phyloP scores from a whole-genome alignment of 768 basidiomycete genomes.

The Gelatoporia subvermispora region DNA sequence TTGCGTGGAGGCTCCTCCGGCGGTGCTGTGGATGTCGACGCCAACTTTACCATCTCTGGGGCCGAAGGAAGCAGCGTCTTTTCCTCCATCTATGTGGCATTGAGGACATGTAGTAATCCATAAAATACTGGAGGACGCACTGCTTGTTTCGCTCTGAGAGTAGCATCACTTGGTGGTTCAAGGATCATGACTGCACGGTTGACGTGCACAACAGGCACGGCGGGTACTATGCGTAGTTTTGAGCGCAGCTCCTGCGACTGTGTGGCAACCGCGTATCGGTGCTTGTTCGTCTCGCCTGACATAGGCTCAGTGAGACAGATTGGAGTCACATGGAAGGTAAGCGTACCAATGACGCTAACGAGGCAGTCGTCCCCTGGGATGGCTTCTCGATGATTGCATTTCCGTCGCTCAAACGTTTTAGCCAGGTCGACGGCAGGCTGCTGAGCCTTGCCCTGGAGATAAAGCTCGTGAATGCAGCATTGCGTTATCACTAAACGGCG shows the following conservation, averaged over 20 bases:
- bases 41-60: constrained; percentile 43
- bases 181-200: constrained; percentile 91
- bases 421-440: constrained; percentile 85
- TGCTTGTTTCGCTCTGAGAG: constrained; percentile 59
- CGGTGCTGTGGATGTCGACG: constrained; percentile 18
- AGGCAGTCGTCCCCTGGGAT: constrained; percentile 85
- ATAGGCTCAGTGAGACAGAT: background rate
- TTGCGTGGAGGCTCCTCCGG: constrained; percentile 42
- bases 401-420: constrained; percentile 87
- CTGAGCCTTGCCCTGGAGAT: constrained; percentile 68
- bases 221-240: constrained; percentile 69
- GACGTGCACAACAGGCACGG: constrained; percentile 85
- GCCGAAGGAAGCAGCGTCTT: constrained; percentile 47
- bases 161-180: constrained; percentile 82
- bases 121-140: constrained; percentile 29
- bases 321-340: background rate
- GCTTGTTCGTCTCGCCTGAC: constrained; percentile 78
- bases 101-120: background rate
- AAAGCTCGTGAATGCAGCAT: constrained; percentile 92
- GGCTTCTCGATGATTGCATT: constrained; percentile 91
- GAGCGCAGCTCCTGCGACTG: constrained; percentile 72
- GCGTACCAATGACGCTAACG: constrained; percentile 70
- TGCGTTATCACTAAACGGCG: constrained; percentile 90
- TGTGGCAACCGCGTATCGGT: constrained; percentile 86
- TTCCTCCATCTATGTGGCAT: constrained; percentile 59